Base-by-base conservation (phyloP, 2,329 filamentous ascomycete species). In the Boeremia lycopersici region DNA sequence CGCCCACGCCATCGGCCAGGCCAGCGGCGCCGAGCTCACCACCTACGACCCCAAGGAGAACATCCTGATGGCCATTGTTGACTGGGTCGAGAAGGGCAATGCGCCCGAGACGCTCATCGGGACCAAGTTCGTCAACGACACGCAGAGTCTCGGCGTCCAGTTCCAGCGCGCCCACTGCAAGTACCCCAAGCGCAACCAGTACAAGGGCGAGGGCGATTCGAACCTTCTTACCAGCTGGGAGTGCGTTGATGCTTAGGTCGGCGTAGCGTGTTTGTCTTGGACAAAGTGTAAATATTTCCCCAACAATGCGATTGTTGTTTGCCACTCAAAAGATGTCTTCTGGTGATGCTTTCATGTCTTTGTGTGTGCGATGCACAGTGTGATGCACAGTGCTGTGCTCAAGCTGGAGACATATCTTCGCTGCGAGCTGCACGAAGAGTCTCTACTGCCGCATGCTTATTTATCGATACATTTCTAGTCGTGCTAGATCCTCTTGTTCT, bases 51-150 rank as follows among this genome's bases (percentile, higher is more conserved):
- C 76, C 0, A 63, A 75, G 6, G 64, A 76, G 19, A 84, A 83
- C 19, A 72, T 82, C 0, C 63, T 84, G 15, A 74, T 78, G 48
- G 77, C 79, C 0, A 67, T 83, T 3, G 79, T 81, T 2, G 68
- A 74, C 10, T 81, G 79, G 79, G 79, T 82, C 1, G 80, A 76
- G 54, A 68, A 74, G 9, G 71, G 64, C 3, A 64, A 69, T 10
- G 77, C 77, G 0, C 80, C 81, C 0, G 77, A 79, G 25, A 68
- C 69, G 0, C 40, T 76, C 9, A 57, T 64, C 6, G 73, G 73
- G 3, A 70, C 70, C 3, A 68, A 62, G 51, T 74, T 57, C 36
- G 64, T 72, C 2, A 70, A 74, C 48, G 62, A 68, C 35, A 70
- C 63, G 0, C n/a, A 63, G 35, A 57, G 51, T 13, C 40, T 61